A percentile compares a stretch with the other conserved stretches of the same genome.
Conservation (phyloP, 140 eudicot species). For the Erigeron philadelphicus region DNA sequence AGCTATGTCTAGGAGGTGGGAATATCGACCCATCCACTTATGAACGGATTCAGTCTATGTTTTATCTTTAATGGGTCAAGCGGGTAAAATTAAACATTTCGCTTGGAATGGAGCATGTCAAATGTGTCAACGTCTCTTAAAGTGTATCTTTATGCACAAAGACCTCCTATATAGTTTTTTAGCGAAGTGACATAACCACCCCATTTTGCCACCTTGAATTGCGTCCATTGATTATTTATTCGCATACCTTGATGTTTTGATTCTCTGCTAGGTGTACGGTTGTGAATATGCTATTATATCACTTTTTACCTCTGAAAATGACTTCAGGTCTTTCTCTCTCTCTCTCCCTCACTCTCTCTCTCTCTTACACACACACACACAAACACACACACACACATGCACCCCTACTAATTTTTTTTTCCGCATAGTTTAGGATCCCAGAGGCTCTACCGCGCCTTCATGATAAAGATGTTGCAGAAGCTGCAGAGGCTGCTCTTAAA, state of each 20-base stretch:
- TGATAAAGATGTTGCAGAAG: conserved; percentile 78
- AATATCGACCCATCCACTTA: too few relatives aligned
- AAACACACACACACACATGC: conserved; percentile 15
- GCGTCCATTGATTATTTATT: neutral
- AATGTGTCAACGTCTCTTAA: too few relatives aligned
- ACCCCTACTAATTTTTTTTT: conserved; percentile 5
- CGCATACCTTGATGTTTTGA: conserved; percentile 11
- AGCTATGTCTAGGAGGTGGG: neutral
- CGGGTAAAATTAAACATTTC: too few relatives aligned
- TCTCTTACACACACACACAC: conserved; percentile 8
- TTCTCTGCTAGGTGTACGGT: conserved; percentile 58
- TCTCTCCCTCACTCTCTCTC: conserved; percentile 24
- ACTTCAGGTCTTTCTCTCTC: conserved; percentile 58
- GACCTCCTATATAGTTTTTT: too few relatives aligned
- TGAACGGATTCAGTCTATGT: too few relatives aligned
- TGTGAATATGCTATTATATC: conserved; percentile 78
- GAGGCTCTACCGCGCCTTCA: conserved; percentile 73
- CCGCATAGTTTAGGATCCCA: conserved; percentile 53
- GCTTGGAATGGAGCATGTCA: too few relatives aligned
- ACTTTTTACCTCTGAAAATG: conserved; percentile 78
- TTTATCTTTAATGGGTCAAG: too few relatives aligned
- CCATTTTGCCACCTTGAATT: too few relatives aligned
- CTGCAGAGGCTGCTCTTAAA: conserved; percentile 51
- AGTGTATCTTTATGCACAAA: too few relatives aligned
- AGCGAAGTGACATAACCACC: too few relatives aligned